Evolutionary conservation across 495 filamentous ascomycete genomes (phyloP).

Genomic region (Beverwykella pulmonaria): DNA sequence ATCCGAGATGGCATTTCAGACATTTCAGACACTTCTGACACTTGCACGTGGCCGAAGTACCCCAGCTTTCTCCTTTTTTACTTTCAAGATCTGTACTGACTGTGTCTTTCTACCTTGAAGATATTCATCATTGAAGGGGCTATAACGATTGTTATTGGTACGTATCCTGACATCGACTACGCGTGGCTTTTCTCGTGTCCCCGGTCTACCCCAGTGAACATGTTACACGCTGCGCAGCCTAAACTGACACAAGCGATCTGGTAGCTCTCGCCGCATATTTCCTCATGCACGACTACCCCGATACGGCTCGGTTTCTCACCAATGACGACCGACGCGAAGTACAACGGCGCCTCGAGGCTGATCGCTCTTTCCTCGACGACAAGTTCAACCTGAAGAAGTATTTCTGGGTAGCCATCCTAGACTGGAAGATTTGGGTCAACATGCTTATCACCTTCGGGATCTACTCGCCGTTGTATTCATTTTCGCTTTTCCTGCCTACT

Average conservation of each 20-base stretch:
- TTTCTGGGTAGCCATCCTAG: slow-evolving; percentile 29
- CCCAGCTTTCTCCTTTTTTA: too few species aligned
- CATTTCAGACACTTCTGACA: too few species aligned
- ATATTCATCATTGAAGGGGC: slow-evolving; percentile 45
- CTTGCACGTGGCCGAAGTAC: too few species aligned
- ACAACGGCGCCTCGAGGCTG: slow-evolving; percentile 36
- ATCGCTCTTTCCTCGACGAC: slow-evolving; percentile 34
- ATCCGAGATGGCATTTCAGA: too few species aligned
- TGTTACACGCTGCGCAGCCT: not conserved
- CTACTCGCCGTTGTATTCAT: slow-evolving; percentile 69
- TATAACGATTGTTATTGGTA: slow-evolving; percentile 38
- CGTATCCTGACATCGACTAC: slow-evolving; percentile 1
- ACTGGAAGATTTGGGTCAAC: slow-evolving; percentile 43
- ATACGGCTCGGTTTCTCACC: slow-evolving; percentile 38
- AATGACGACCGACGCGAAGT: slow-evolving; percentile 35
- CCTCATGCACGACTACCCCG: slow-evolving; percentile 41
- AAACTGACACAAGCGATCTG: slow-evolving; percentile 22
- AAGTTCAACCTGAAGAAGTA: slow-evolving; percentile 33
- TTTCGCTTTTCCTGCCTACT: slow-evolving; percentile 68
- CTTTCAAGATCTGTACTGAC: too few species aligned
- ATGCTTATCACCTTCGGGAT: slow-evolving; percentile 43
- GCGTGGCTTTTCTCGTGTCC: slow-evolving; percentile 11
- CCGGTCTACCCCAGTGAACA: not conserved
- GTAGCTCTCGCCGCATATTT: slow-evolving; percentile 37
- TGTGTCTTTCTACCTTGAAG: too few species aligned